Evolutionary conservation across 306 rosid species (phyloP), one percentile per base, ranked within the genome.

Genomic region (Cucurbita pepo): DNA sequence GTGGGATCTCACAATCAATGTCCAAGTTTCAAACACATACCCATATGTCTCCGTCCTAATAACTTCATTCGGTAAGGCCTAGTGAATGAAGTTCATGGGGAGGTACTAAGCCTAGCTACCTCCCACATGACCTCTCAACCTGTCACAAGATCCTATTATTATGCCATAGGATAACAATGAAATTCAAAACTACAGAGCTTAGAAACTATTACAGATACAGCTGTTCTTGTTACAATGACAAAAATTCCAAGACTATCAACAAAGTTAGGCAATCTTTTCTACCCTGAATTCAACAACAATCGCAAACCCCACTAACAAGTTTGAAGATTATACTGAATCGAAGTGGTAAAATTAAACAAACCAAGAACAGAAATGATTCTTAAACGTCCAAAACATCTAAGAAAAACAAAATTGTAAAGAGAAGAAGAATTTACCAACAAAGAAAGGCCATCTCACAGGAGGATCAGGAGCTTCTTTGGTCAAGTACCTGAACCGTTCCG

Each of bases 401-500:
- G 64, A 16, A 74, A 79, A 78, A 1, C 25, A 48, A 63, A 19
- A 59, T 1, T 8, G 4, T 8, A 50, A 44, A 5, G 53, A 65
- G 16, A 1, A n/a, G 30, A 25, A 43, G 58, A 74, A 47, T 50
- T 52, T 77, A 89, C 99, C 97, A 1, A 91, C 82, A 79, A 94
- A 50, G 85, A 82, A 91, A 14, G 96, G 97, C 99, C 99, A 94
- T 73, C 88, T 81, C 36, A 86, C 64, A 51, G 95, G 92, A 63
- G 86, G 81, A 73, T 83, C 86, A 4, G 96, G 83, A 82, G 85
- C 92, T 88, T 94, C 96, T 79, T 79, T 85, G 40, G 88, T 10
- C 45, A 86, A 80, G 57, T 87, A 81, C 69, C 89, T 79, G 82
- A 94, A 94, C 83, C 95, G 81, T 78, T 81, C 88, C 3, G 99